phyloP scores from a whole-genome alignment of 306 rosid genomes.

The Pueraria montana region DNA sequence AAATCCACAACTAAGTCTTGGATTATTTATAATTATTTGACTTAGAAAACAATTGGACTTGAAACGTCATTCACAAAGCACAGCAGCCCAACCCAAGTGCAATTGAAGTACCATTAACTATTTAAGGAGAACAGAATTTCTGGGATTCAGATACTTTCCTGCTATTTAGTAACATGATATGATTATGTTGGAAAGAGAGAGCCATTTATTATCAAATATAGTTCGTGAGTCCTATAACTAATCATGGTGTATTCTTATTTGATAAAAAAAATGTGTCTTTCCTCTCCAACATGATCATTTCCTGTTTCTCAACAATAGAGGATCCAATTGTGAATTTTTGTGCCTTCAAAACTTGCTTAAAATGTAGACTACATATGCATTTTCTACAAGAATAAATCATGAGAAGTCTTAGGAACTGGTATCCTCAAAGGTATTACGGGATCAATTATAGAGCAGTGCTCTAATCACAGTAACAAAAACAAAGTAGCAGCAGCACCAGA shows the following conservation, averaged over 20 bases:
- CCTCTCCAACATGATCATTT: not conserved
- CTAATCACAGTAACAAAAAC: not conserved
- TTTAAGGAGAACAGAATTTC: not conserved
- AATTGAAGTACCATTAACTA: not conserved
- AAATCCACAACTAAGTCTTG: not conserved
- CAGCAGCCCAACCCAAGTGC: slow-evolving; percentile 14
- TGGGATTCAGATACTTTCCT: not conserved
- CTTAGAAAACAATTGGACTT: not conserved
- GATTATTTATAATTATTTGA: slow-evolving; percentile 16
- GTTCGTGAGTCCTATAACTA: not conserved
- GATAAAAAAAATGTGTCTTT: not conserved
- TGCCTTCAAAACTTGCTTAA: too few relatives aligned
- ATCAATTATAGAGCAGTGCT: not conserved
- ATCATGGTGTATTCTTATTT: not conserved
- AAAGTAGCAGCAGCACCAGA: not conserved
- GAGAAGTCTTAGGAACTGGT: not conserved
- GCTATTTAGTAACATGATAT: not conserved
- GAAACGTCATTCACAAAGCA: not conserved
- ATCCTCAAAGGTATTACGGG: not conserved
- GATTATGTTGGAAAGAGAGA: slow-evolving; percentile 2
- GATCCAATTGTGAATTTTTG: not conserved
- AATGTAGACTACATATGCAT: not conserved
- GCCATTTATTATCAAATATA: not conserved
- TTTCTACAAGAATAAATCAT: not conserved
- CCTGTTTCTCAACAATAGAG: not conserved